Conservation (phyloP, 2,329 filamentous ascomycete species). For the Westerdykella aurantiaca region DNA sequence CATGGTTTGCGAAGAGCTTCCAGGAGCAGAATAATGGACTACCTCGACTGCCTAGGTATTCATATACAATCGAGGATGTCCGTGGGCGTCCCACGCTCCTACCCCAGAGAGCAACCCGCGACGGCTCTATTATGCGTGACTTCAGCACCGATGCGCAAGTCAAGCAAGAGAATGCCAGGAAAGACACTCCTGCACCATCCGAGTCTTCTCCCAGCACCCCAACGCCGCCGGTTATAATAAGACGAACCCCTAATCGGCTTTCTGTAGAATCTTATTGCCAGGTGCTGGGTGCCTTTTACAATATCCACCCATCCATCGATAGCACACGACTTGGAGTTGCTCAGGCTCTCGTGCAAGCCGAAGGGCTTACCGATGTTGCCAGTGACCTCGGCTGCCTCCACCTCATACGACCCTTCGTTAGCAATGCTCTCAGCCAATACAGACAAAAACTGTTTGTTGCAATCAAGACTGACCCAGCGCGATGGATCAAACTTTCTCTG, state of each 20-base stretch:
- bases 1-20: constrained; percentile 10
- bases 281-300: constrained; percentile 26
- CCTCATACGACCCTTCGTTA: constrained; percentile 19
- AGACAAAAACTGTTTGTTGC: constrained; percentile 22
- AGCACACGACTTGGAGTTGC: constrained; percentile 8
- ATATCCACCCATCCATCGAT: constrained; percentile 12
- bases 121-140: neutral
- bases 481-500: constrained; percentile 29
- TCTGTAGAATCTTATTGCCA: constrained; percentile 7
- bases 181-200: too few relatives aligned
- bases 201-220: too few relatives aligned
- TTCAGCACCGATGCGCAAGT: neutral
- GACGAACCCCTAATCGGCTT: too few relatives aligned
- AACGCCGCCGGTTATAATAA: too few relatives aligned
- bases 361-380: constrained; percentile 24
- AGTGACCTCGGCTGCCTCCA: constrained; percentile 15
- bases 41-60: constrained; percentile 1
- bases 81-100: constrained; percentile 3
- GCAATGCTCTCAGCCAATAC: constrained; percentile 16
- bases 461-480: constrained; percentile 27
- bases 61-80: constrained; percentile 5
- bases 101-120: neutral
- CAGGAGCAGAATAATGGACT: neutral
- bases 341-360: constrained; percentile 18
- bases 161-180: neutral